Evolutionary conservation across 352 stramenopile genomes (phyloP), one percentile per base, ranked within the genome.

Genomic region (Globisporangium acanthophoron): DNA sequence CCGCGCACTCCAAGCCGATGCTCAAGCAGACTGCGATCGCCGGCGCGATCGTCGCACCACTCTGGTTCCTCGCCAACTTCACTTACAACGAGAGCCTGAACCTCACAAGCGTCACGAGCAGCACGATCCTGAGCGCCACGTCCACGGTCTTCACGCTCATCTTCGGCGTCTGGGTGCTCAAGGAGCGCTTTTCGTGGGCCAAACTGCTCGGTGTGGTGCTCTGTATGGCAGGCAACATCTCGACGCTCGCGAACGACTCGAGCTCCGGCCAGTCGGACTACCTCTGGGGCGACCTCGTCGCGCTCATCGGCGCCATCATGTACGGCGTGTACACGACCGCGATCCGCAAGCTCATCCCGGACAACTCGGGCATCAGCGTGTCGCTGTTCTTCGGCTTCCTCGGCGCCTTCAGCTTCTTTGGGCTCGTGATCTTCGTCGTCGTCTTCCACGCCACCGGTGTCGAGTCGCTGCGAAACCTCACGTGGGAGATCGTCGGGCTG

Each of bases 1-100:
- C 21, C 7, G 39, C 66, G 3, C 56, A 44, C 43, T 54, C 27
- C 18, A 65, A 62, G 49, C 37, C 48, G 48, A 20, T 55, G 37
- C 48, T 66, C 58, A 31, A 59, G 6, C 61, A 83, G 57, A 83
- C 80, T 56, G 70, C 76, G 35, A 51, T 58, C 15, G 78, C 78
- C 60, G 57, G 60, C 16, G 68, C 79, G 3, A 67, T 85, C 45
- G 74, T 99, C 59, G 83, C 87, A 21, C 93, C 94, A 39, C 64
- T 98, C 39, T 99, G 96, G 94, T 98, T 98, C 75, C 54, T 96
- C 46, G 92, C 92, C 27, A 98, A 98, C 67, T 98, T 89, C 53
- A 85, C 87, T 41, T 98, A 98, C 78, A 98, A 98, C 71, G 68
- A 90, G 45, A 96, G 78, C 45, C 73, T 98, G n/a, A 80, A 88